A percentile compares a stretch with the other conserved stretches of the same genome.
Evolutionary conservation across 192 early-diverging fungal genomes (phyloP).

Genomic region (Mortierella claussenii): DNA sequence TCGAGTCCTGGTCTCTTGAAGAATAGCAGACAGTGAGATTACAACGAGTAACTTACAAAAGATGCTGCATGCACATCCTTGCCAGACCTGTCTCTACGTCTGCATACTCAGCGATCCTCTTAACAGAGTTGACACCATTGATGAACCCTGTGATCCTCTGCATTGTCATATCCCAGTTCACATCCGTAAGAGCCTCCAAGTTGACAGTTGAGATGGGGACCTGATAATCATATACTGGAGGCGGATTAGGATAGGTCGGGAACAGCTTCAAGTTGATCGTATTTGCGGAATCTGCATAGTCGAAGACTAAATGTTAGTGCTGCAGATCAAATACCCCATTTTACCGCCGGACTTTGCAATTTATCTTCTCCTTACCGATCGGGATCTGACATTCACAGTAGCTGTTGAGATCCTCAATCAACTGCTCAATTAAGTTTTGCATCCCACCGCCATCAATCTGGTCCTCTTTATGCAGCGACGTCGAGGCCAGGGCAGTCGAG

Average conservation of each 20-base stretch:
- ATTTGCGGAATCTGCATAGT: constrained; percentile 81
- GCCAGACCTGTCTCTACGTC: constrained; percentile 83
- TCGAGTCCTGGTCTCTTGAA: too few relatives aligned
- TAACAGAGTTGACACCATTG: constrained; percentile 88
- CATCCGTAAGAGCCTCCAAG: constrained; percentile 68
- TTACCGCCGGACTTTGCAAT: neutral
- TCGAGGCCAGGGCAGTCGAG: neutral
- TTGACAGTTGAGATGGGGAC: constrained; percentile 85
- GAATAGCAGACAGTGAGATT: too few relatives aligned
- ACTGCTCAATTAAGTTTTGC: constrained; percentile 84
- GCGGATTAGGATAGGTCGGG: constrained; percentile 79
- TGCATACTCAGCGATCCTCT: constrained; percentile 79
- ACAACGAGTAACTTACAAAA: constrained; percentile 81
- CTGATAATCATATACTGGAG: constrained; percentile 80
- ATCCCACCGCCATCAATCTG: constrained; percentile 54
- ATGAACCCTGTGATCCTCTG: constrained; percentile 79
- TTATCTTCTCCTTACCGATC: constrained; percentile 66
- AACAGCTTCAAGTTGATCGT: constrained; percentile 90
- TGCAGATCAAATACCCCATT: constrained; percentile 3
- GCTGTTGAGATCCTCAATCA: constrained; percentile 87
- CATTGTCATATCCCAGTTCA: constrained; percentile 95
- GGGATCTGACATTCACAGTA: constrained; percentile 90
- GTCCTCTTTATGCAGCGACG: neutral
- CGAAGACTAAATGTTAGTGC: too few relatives aligned
- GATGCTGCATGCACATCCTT: constrained; percentile 85